These are phyloP conservation scores for Termitomyces sp. DNA, from an alignment of 768 basidiomycete species.

Conservation along the genomic window DNA sequence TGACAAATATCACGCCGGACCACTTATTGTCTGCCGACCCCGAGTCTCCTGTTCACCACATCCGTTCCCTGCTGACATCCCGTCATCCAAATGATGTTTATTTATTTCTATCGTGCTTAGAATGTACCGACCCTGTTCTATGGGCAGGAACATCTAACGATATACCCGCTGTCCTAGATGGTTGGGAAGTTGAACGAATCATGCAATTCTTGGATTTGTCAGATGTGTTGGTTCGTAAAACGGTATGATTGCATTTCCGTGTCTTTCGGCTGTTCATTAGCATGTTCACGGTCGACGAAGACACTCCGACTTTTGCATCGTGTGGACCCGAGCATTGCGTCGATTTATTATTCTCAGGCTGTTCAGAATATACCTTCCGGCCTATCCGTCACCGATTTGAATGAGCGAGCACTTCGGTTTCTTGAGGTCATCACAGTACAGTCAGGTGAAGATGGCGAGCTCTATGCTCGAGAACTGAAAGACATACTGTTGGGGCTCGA, in stretches of 20 bases:
- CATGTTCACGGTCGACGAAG: slow-evolving; percentile 34
- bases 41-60: slow-evolving; percentile 35
- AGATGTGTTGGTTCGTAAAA: slow-evolving; percentile 55
- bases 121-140: slow-evolving; percentile 47
- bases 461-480: slow-evolving; percentile 51
- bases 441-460: slow-evolving; percentile 46
- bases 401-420: slow-evolving; percentile 42
- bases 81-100: slow-evolving; percentile 57
- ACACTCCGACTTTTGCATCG: slow-evolving; percentile 53
- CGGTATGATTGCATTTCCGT: slow-evolving; percentile 35
- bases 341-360: slow-evolving; percentile 46
- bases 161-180: slow-evolving; percentile 54
- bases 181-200: slow-evolving; percentile 67
- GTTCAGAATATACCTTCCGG: slow-evolving; percentile 32
- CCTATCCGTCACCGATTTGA: slow-evolving; percentile 29
- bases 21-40: slow-evolving; percentile 21
- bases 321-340: slow-evolving; percentile 58
- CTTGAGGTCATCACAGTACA: slow-evolving; percentile 53
- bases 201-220: slow-evolving; percentile 64
- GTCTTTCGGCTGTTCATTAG: not conserved
- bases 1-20: slow-evolving; percentile 26
- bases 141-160: slow-evolving; percentile 67
- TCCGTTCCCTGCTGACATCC: slow-evolving; percentile 59
- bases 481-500: slow-evolving; percentile 38
- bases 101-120: slow-evolving; percentile 63